Conservation (phyloP, 2,329 filamentous ascomycete species). For the Lomentospora prolificans region DNA sequence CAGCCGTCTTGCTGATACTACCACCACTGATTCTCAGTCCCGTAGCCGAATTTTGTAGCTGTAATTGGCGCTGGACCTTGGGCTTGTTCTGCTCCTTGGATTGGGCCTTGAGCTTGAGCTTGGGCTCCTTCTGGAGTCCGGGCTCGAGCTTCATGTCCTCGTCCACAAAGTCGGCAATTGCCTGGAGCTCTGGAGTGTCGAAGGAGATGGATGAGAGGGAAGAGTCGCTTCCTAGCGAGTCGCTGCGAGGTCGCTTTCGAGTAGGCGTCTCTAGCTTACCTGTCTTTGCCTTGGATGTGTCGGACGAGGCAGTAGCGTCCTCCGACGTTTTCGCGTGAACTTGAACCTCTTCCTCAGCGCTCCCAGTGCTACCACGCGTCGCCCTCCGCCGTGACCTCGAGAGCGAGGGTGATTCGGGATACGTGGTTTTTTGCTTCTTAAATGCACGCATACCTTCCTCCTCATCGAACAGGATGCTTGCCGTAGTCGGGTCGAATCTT, state of each 20-base stretch:
- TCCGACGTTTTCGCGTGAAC: background rate
- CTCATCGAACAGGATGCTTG: constrained; percentile 13
- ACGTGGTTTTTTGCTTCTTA: constrained; percentile 27
- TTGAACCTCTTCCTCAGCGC: background rate
- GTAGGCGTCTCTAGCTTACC: constrained; percentile 22
- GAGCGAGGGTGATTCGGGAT: constrained; percentile 11
- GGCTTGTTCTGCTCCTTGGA: background rate
- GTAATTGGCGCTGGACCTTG: constrained; percentile 1
- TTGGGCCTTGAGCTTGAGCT: constrained; percentile 4
- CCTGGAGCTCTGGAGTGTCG: constrained; percentile 2
- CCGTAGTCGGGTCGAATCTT: constrained; percentile 27
- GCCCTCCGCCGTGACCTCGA: background rate
- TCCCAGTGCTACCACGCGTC: background rate
- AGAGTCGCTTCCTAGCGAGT: constrained; percentile 31
- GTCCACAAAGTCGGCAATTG: background rate
- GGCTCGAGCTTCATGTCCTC: constrained; percentile 1
- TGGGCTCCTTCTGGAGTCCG: background rate
- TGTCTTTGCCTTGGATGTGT: background rate
- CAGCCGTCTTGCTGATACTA: background rate
- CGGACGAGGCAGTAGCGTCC: background rate
- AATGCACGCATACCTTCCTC: constrained; percentile 20
- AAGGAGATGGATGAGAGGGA: constrained; percentile 27
- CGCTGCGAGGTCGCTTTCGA: constrained; percentile 23
- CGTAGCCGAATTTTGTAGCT: constrained; percentile 1
- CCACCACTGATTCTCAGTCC: background rate